These are phyloP conservation scores for Talaromyces sp. DNA, from an alignment of 2,329 filamentous ascomycete genomes.

Conservation along the genomic window DNA sequence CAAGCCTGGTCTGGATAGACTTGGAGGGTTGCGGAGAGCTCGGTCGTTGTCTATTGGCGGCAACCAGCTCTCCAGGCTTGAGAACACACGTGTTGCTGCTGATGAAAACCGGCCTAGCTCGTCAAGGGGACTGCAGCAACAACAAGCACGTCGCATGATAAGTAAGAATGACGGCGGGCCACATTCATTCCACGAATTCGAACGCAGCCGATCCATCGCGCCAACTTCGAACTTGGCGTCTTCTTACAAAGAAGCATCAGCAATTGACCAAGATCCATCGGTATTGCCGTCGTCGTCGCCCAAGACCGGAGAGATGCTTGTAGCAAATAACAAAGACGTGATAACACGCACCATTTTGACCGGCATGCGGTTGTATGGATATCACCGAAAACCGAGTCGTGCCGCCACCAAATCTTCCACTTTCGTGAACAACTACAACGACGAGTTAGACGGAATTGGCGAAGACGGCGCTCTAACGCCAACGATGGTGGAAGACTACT, in stretches of 20 bases:
- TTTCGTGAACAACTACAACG: conserved; percentile 1
- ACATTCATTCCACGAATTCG: conserved; percentile 20
- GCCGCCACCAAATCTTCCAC: conserved; percentile 11
- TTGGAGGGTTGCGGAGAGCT: conserved; percentile 20
- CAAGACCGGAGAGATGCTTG: conserved; percentile 23
- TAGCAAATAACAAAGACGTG: conserved; percentile 34
- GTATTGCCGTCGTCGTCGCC: conserved; percentile 10
- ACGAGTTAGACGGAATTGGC: conserved; percentile 12
- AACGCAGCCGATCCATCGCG: conserved; percentile 7
- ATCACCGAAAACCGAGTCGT: conserved; percentile 26
- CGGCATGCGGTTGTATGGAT: conserved; percentile 39
- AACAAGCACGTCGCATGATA: conserved; percentile 1
- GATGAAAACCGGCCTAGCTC: conserved; percentile 18
- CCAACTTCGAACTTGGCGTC: conserved; percentile 1
- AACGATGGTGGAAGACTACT: background rate
- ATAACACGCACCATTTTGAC: conserved; percentile 39
- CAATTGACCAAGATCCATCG: background rate
- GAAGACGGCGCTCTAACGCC: conserved; percentile 13
- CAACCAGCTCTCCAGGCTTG: conserved; percentile 11
- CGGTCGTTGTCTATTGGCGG: conserved; percentile 25
- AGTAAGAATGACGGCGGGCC: conserved; percentile 14
- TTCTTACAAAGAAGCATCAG: conserved; percentile 8
- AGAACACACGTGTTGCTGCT: conserved; percentile 18
- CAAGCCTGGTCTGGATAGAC: conserved; percentile 23
- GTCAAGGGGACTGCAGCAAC: conserved; percentile 14